Evolutionary conservation across 495 filamentous ascomycete genomes (phyloP).

Genomic region (Acidiella bohemica): DNA sequence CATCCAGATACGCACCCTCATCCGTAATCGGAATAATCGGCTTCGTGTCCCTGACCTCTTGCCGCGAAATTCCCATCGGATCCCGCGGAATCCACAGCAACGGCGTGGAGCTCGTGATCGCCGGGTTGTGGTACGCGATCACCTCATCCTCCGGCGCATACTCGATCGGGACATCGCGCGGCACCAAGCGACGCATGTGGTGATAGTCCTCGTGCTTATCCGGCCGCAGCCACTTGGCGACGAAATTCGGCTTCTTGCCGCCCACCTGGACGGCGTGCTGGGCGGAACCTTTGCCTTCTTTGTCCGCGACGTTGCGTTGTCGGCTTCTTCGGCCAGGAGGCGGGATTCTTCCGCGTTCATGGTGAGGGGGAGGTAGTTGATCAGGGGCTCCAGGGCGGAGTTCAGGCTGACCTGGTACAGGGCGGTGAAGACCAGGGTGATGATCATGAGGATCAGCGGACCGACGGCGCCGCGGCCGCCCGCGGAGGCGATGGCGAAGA

Average conservation of each 20-base stretch:
- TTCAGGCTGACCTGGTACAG: constrained; percentile 78
- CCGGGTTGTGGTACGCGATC: constrained; percentile 54
- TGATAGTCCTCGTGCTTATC: constrained; percentile 62
- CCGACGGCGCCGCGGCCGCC: constrained; percentile 43
- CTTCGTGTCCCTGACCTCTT: constrained; percentile 48
- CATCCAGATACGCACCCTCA: constrained; percentile 50
- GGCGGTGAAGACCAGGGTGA: constrained; percentile 64
- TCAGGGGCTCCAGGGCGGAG: constrained; percentile 60
- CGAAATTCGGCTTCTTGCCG: constrained; percentile 39
- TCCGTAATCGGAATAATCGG: constrained; percentile 45
- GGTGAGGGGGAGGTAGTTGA: constrained; percentile 65
- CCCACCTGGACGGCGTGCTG: constrained; percentile 3
- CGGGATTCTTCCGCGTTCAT: constrained; percentile 52
- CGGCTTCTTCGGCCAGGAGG: too few species aligned
- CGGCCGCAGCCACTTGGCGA: constrained; percentile 64
- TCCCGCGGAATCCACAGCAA: constrained; percentile 60
- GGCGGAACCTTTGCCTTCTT: constrained; percentile 12
- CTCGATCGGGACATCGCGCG: constrained; percentile 37
- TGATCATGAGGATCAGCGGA: constrained; percentile 69
- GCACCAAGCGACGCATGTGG: constrained; percentile 57
- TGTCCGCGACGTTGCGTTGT: constrained; percentile 28
- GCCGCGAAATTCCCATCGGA: constrained; percentile 45
- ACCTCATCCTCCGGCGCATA: constrained; percentile 43
- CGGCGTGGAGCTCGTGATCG: constrained; percentile 45
- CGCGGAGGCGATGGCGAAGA: constrained; percentile 56